A percentile compares a stretch with the other conserved stretches of the same genome.
These are phyloP conservation scores for Earliella scabrosa DNA, from an alignment of 1,284 basidiomycete species.

Conservation along the genomic window DNA sequence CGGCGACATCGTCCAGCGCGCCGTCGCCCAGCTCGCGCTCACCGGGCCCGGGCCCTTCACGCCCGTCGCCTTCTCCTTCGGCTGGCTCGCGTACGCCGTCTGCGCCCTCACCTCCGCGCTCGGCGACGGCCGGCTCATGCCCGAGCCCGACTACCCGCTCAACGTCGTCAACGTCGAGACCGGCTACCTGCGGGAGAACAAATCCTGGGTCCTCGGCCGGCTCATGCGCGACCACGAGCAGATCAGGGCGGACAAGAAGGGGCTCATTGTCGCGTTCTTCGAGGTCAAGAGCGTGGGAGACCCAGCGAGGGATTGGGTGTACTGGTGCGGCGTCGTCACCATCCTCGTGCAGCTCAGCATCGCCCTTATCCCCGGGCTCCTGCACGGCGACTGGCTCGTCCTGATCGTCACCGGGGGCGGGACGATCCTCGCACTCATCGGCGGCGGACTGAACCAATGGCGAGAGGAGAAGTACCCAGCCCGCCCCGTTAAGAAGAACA, in stretches of 20 bases:
- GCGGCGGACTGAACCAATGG: slow-evolving; percentile 36
- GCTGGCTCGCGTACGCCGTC: slow-evolving; percentile 41
- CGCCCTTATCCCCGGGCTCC: slow-evolving; percentile 30
- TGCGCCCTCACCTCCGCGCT: slow-evolving; percentile 31
- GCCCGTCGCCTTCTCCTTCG: slow-evolving; percentile 42
- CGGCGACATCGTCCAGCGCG: slow-evolving; percentile 38
- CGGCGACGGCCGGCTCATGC: slow-evolving; percentile 36
- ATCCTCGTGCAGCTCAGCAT: slow-evolving; percentile 34
- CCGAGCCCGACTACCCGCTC: slow-evolving; percentile 31
- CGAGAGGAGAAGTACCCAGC: slow-evolving; percentile 33
- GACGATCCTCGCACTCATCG: slow-evolving; percentile 30
- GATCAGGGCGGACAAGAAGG: slow-evolving; percentile 15
- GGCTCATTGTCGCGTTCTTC: slow-evolving; percentile 27
- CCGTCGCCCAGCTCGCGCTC: slow-evolving; percentile 37
- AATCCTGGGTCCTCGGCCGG: slow-evolving; percentile 37
- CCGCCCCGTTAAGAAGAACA: slow-evolving; percentile 16
- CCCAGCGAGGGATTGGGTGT: slow-evolving; percentile 35
- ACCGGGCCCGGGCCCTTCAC: slow-evolving; percentile 27
- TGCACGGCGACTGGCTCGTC: slow-evolving; percentile 33
- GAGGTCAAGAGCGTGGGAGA: slow-evolving; percentile 20
- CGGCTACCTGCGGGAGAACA: slow-evolving; percentile 32
- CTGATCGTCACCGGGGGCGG: slow-evolving; percentile 35
- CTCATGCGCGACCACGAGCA: slow-evolving; percentile 34
- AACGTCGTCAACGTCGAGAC: slow-evolving; percentile 32
- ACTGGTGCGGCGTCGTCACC: slow-evolving; percentile 28